Base-by-base conservation (phyloP, 345 rosid genomes). In the Sisymbrium altissimum region DNA sequence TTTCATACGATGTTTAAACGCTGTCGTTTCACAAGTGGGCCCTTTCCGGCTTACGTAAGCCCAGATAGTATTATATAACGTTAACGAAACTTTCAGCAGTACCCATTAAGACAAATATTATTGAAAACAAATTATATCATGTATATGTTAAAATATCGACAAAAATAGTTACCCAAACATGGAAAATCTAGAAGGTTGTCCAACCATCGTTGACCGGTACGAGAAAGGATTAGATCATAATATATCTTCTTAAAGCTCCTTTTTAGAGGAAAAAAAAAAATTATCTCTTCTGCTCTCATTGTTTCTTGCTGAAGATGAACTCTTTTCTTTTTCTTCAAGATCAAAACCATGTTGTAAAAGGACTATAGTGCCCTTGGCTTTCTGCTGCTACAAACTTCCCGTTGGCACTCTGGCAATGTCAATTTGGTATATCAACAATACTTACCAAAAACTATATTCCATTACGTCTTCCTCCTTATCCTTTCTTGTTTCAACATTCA, bases 151-250 rank as follows among this genome's bases (percentile, higher is more conserved):
- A 56, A 27, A 56, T 15, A 15, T 32, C 9, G 30, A 56, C 61
- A 15, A 32, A n/a, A 57, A 35, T 8, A 57, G 25, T 3, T 23
- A 23, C 25, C 3, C 3, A 10, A 9, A 13, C 4, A 64, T 13
- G 15, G 10, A 21, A 3, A 38, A 29, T 52, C 67, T 67, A 67
- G 68, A 76, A 70, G 71, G 80, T 64, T 64, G 76, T 46, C 48
- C 61, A 76, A 70, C 76, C 0, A 77, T 65, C 50, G 35, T 65
- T 71, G 80, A 71, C 80, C 25, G 19, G 18, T 25, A 9, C 53
- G 25, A 48, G 33, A 69, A 62, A 18, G 10, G 45, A 66, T 48
- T 48, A 57, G 62, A 60, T 68, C 19, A 50, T 35, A 64, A 30
- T 14, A n/a, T 64, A 17, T 29, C 4, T 30, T 13, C 50, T 41